Conservation (phyloP, 2,329 filamentous ascomycete genomes). For the Fusarium sp. region DNA sequence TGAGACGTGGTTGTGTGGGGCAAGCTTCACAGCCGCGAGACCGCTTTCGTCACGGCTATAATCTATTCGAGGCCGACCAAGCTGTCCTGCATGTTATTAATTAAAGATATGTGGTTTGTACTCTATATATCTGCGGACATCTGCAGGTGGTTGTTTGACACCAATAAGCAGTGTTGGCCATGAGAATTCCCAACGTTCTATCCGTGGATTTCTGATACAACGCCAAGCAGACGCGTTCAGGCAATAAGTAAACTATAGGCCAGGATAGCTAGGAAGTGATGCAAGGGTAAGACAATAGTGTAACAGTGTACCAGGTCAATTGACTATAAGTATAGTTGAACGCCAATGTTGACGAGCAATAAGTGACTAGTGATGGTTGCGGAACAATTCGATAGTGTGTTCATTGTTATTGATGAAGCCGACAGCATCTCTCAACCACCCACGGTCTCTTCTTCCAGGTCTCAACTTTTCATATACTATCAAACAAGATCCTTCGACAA, state of each 20-base stretch:
- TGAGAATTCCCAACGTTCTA: no score
- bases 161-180: no score
- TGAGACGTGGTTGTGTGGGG: conserved; percentile 48
- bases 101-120: conserved; percentile 17
- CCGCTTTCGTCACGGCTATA: conserved; percentile 44
- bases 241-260: conserved; percentile 17
- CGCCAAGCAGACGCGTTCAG: not conserved
- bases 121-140: no score
- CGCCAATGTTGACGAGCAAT: not conserved
- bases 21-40: conserved; percentile 30
- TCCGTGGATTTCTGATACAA: not conserved
- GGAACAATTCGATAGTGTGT: no score
- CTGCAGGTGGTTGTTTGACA: no score
- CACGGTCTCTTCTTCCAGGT: no score
- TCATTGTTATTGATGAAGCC: not conserved
- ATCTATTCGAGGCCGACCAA: conserved; percentile 25
- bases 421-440: not conserved
- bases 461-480: no score
- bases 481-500: no score
- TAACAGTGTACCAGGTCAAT: conserved; percentile 14
- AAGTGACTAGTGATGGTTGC: no score
- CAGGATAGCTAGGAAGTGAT: conserved; percentile 26
- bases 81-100: conserved; percentile 8
- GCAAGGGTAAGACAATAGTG: conserved; percentile 30
- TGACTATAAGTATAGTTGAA: conserved; percentile 3